Percentiles rank a stretch among this genome's conserved stretches.
Evolutionary conservation across 257 asterid species (phyloP).

Genomic region (Penstemon newberryi): DNA sequence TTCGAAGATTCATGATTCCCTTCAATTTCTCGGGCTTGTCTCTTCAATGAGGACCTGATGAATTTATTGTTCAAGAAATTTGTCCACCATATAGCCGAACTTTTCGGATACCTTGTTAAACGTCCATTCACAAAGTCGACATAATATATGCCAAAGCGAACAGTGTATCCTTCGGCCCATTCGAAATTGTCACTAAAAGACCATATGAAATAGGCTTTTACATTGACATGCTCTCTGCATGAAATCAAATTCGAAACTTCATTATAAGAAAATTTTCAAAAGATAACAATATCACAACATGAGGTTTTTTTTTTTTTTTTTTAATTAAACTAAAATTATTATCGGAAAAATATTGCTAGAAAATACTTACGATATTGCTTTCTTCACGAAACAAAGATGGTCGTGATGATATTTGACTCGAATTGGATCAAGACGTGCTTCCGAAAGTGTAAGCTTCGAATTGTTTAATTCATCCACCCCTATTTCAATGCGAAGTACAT

Average conservation of each 20-base stretch:
- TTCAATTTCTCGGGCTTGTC: conserved; percentile 7
- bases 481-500: not conserved
- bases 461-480: conserved; percentile 9
- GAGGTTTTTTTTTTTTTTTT: no score
- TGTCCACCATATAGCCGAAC: conserved; percentile 29
- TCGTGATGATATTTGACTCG: conserved; percentile 7
- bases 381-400: not conserved
- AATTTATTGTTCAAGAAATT: conserved; percentile 18
- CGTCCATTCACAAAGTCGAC: conserved; percentile 20
- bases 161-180: conserved; percentile 26
- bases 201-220: conserved; percentile 26
- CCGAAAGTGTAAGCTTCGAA: not conserved
- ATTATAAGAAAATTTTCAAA: not conserved
- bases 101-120: conserved; percentile 16
- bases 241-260: not conserved
- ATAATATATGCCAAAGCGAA: conserved; percentile 27
- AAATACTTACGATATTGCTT: conserved; percentile 23
- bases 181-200: conserved; percentile 26
- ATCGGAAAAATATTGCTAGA: no score
- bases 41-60: not conserved
- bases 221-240: conserved; percentile 1
- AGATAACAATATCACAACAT: no score
- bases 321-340: no score
- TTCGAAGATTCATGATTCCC: not conserved
- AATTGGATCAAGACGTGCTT: not conserved